These are phyloP conservation scores for Fusarium ambrosium DNA, from an alignment of 2,329 filamentous ascomycete species.

Conservation along the genomic window DNA sequence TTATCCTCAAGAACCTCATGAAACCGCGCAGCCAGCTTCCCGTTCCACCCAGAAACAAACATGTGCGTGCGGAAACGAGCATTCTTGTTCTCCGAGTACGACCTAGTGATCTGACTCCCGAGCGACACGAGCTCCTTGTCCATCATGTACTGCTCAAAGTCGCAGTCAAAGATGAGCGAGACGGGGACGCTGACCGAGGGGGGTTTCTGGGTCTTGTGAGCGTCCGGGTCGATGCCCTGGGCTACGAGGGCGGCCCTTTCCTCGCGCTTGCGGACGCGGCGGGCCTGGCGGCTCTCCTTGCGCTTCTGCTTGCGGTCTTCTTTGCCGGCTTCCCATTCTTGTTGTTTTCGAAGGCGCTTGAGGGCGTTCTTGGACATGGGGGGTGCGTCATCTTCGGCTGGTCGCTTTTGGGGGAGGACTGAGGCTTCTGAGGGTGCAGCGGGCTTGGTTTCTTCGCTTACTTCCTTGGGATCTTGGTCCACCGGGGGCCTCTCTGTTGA, in stretches of 20 bases:
- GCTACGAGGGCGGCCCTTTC: slow-evolving; percentile 65
- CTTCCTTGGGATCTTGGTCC: neutral
- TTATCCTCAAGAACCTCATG: slow-evolving; percentile 79
- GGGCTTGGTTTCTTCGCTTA: neutral
- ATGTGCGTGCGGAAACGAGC: slow-evolving; percentile 78
- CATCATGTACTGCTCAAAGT: slow-evolving; percentile 91
- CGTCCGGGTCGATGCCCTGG: slow-evolving; percentile 58
- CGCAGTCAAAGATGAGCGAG: slow-evolving; percentile 88
- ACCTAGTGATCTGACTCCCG: slow-evolving; percentile 84
- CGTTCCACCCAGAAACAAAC: slow-evolving; percentile 82
- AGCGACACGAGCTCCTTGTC: slow-evolving; percentile 89
- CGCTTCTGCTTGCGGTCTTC: slow-evolving; percentile 67
- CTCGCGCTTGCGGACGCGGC: slow-evolving; percentile 62
- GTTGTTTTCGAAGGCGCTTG: slow-evolving; percentile 80
- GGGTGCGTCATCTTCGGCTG: slow-evolving; percentile 26
- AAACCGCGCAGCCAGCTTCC: slow-evolving; percentile 81
- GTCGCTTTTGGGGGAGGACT: slow-evolving; percentile 10
- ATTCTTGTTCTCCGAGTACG: slow-evolving; percentile 88
- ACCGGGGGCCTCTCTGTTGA: neutral
- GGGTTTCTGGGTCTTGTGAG: slow-evolving; percentile 52
- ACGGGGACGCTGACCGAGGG: slow-evolving; percentile 75
- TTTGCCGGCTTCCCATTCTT: slow-evolving; percentile 82
- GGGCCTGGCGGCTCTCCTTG: slow-evolving; percentile 67
- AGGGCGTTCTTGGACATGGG: slow-evolving; percentile 85
- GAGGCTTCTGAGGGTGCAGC: slow-evolving; percentile 7